Conservation (phyloP, 1,139 yeast species). For the Diutina siamensis region DNA sequence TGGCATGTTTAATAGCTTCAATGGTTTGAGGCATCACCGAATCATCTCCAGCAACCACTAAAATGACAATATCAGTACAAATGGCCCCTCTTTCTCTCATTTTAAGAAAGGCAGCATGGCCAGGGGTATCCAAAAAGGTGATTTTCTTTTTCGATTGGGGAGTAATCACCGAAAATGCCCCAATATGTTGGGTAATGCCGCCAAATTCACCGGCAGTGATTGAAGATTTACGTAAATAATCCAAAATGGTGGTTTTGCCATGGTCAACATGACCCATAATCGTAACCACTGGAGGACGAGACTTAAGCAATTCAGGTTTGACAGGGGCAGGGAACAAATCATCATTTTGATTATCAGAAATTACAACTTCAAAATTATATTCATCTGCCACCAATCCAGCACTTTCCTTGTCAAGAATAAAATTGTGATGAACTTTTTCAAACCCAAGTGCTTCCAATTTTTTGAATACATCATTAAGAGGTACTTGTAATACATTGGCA, state of each 20-base stretch:
- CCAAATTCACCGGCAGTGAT: conserved; percentile 84
- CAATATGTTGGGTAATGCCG: conserved; percentile 96
- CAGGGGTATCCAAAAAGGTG: conserved; percentile 94
- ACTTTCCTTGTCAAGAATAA: conserved; percentile 75
- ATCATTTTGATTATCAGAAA: conserved; percentile 49
- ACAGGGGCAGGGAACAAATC: conserved; percentile 42
- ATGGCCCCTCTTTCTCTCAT: conserved; percentile 97
- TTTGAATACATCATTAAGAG: conserved; percentile 46
- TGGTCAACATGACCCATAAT: conserved; percentile 99
- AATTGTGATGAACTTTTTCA: conserved; percentile 62
- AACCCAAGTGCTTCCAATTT: conserved; percentile 64
- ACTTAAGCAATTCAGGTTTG: conserved; percentile 29
- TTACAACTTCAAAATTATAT: conserved; percentile 58
- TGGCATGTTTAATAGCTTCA: conserved; percentile 92
- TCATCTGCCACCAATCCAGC: conserved; percentile 85
- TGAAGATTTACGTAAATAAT: conserved; percentile 70
- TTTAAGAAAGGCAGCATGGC: conserved; percentile 92
- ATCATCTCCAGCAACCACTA: conserved; percentile 98
- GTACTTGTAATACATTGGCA: conserved; percentile 57
- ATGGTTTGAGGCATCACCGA: conserved; percentile 96
- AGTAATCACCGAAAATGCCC: conserved; percentile 83
- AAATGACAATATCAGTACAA: conserved; percentile 80
- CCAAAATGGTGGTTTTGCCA: conserved; percentile 92
- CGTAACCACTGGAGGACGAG: conserved; percentile 89
- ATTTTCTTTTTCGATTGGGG: conserved; percentile 65